A percentile compares a stretch with the other conserved stretches of the same genome.
phyloP scores from a whole-genome alignment of 495 filamentous ascomycete genomes.

The Neurospora hispaniola region DNA sequence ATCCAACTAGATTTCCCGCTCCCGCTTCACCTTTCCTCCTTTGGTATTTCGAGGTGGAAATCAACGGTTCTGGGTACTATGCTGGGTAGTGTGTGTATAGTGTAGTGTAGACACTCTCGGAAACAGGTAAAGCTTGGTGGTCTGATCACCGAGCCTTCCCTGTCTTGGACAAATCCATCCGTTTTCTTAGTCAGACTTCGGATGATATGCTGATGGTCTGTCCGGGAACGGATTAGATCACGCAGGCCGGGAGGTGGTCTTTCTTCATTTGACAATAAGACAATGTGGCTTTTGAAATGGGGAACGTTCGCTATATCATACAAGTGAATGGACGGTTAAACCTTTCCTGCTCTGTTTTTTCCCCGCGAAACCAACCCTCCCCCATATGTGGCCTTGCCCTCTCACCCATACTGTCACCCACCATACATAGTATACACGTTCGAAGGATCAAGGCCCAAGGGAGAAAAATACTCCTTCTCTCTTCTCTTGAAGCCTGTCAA shows the following conservation, averaged over 20 bases:
- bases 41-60: neutral
- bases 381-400: neutral
- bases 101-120: neutral
- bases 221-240: neutral
- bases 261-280: neutral
- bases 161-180: neutral
- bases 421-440: neutral
- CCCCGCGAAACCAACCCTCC: neutral
- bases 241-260: neutral
- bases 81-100: neutral
- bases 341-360: neutral
- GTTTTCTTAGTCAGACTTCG: neutral
- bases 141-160: neutral
- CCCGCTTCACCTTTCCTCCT: neutral
- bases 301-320: neutral
- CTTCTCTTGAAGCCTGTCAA: neutral
- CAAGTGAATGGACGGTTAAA: neutral
- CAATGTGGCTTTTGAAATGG: neutral
- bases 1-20: neutral
- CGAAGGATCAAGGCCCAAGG: neutral
- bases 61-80: neutral
- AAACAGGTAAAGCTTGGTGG: neutral
- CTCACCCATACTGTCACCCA: neutral
- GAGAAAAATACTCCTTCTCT: neutral
- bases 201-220: neutral